A percentile compares a stretch with the other conserved stretches of the same genome.
These are phyloP conservation scores for Knoxdaviesia proteae DNA, from an alignment of 2,329 filamentous ascomycete genomes.

Conservation along the genomic window DNA sequence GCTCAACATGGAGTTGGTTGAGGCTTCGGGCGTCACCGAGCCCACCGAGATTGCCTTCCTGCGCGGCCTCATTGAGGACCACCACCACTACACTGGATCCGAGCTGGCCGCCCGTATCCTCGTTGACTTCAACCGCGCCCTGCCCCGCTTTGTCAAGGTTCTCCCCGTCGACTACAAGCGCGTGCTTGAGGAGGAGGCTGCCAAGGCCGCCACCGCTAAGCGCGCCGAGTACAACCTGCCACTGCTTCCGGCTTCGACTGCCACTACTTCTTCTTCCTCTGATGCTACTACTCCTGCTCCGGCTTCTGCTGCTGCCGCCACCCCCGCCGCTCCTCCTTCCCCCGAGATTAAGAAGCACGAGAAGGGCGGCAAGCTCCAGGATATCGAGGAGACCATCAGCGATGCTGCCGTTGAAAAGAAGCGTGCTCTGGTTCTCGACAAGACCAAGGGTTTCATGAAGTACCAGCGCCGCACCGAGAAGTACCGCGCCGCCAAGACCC, in stretches of 20 bases:
- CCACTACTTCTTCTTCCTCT: slow-evolving; percentile 15
- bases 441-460: slow-evolving; percentile 95
- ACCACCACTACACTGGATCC: slow-evolving; percentile 93
- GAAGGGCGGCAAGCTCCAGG: slow-evolving; percentile 50
- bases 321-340: not conserved
- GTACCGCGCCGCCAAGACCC: slow-evolving; percentile 65
- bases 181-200: slow-evolving; percentile 66
- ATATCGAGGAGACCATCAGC: slow-evolving; percentile 80
- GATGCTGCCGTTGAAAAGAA: slow-evolving; percentile 84
- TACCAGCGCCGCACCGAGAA: slow-evolving; percentile 86
- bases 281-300: slow-evolving; percentile 28
- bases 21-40: slow-evolving; percentile 66
- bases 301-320: slow-evolving; percentile 36
- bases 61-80: slow-evolving; percentile 81
- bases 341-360: slow-evolving; percentile 39
- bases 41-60: slow-evolving; percentile 77
- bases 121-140: slow-evolving; percentile 82
- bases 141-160: slow-evolving; percentile 82
- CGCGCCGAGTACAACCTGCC: slow-evolving; percentile 67
- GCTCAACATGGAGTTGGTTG: slow-evolving; percentile 96
- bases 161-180: slow-evolving; percentile 93
- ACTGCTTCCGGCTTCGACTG: slow-evolving; percentile 41
- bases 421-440: slow-evolving; percentile 80
- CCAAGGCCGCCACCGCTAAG: slow-evolving; percentile 69
- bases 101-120: slow-evolving; percentile 83